Base-by-base conservation (phyloP, 768 basidiomycete genomes). In the Boletales sp. region DNA sequence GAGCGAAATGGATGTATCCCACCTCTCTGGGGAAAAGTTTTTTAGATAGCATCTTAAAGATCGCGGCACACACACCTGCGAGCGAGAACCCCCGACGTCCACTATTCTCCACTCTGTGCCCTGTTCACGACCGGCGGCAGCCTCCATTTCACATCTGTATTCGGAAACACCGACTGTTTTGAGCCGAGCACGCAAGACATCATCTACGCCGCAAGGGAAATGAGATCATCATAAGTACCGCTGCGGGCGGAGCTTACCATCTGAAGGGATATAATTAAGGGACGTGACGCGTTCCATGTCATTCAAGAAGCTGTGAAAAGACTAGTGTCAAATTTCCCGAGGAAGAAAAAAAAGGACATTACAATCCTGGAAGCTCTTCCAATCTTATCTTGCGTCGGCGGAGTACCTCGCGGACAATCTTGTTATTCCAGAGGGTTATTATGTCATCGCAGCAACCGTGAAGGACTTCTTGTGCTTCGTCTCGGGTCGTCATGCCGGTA, bases 121-220 rank as follows among this genome's bases (percentile, higher is more conserved):
- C 43, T 72, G 71, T 53, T 80, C 78, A 31, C 73, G 69, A 18
- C 78, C 70, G 25, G 71, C 72, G 6, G 71, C 74, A 9, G 83
- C 77, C 58, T 78, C 88, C 84, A 90, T 88, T 70, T 87, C 82
- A 56, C 89, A 90, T 65, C 78, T 83, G 69, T 90, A 88, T 65
- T 90, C 88, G 4, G 84, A 83, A 8, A 89, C 87, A 9, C 88
- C 88, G 33, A 91, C 84, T 0, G 79, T 80, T 62, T 81, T 81
- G 32, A 80, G 64, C 21, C 79, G 73, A 8, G 79, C 79, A 48
- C 67, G 72, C 41, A 80, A 63, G 25, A 80, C 78, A 51, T 80
- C 79, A 51, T 81, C 79, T 76, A 49, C 18, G 50, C 30, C 1
- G 14, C 2, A n/a, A 54, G 2, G 15, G 40, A 31, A 28, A 31